These are phyloP conservation scores for Aspergillus chevalieri DNA, from an alignment of 2,329 filamentous ascomycete genomes.

Conservation along the genomic window DNA sequence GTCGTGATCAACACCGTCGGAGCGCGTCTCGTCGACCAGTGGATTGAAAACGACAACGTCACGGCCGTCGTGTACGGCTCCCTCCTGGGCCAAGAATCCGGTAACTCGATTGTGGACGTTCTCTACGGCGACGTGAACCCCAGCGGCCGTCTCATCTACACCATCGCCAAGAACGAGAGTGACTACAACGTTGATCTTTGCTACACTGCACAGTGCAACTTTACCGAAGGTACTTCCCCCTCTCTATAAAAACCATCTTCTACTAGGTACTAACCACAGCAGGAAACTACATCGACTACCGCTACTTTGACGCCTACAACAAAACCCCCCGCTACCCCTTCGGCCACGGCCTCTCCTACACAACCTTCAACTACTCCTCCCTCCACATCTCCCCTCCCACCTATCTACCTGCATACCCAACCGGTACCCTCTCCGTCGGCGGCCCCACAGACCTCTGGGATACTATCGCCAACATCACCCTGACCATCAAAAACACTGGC, in stretches of 20 bases:
- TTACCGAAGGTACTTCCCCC: constrained; percentile 32
- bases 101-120: constrained; percentile 42
- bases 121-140: constrained; percentile 41
- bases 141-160: constrained; percentile 57
- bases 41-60: constrained; percentile 57
- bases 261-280: background rate
- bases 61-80: constrained; percentile 60
- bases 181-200: constrained; percentile 40
- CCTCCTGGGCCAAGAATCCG: constrained; percentile 53
- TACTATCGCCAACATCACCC: constrained; percentile 42
- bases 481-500: constrained; percentile 48
- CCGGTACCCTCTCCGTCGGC: constrained; percentile 26
- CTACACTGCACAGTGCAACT: constrained; percentile 28
- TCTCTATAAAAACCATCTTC: background rate
- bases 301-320: constrained; percentile 46
- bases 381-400: constrained; percentile 27
- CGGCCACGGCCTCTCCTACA: constrained; percentile 53
- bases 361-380: constrained; percentile 46
- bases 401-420: constrained; percentile 40
- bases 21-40: constrained; percentile 17
- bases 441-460: constrained; percentile 54
- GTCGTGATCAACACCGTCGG: constrained; percentile 62
- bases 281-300: constrained; percentile 51
- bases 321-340: constrained; percentile 51
- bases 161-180: constrained; percentile 48